A percentile compares a stretch with the other conserved stretches of the same genome.
Conservation (phyloP, 1,284 basidiomycete genomes). For the Mycena citricolor region DNA sequence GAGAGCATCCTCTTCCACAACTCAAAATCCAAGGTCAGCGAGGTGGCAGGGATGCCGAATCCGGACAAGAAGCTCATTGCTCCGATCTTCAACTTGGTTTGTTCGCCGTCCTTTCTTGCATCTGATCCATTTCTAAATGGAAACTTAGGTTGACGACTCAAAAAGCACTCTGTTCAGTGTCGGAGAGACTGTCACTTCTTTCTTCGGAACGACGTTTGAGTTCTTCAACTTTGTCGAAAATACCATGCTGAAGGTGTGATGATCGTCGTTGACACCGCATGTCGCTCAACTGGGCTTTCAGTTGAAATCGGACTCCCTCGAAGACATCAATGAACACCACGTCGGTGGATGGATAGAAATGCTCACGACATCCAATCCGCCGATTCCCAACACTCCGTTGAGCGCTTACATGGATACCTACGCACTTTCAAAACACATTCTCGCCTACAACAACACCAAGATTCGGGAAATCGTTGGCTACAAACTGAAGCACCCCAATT, state of each 20-base stretch:
- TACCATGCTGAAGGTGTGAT: conserved; percentile 61
- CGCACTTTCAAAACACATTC: conserved; percentile 61
- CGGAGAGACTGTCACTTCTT: conserved; percentile 69
- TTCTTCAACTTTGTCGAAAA: conserved; percentile 78
- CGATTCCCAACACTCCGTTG: conserved; percentile 73
- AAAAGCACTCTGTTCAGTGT: conserved; percentile 75
- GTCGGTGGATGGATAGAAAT: conserved; percentile 85
- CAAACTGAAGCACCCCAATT: conserved; percentile 60
- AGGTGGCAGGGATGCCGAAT: conserved; percentile 60
- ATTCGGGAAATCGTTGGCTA: conserved; percentile 77
- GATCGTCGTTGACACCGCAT: neutral
- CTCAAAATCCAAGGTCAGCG: conserved; percentile 63
- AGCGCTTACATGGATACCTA: conserved; percentile 83
- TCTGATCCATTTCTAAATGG: conserved; percentile 1
- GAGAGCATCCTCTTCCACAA: conserved; percentile 70
- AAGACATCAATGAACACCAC: conserved; percentile 89
- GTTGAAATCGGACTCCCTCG: conserved; percentile 68
- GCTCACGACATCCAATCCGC: conserved; percentile 72
- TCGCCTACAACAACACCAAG: conserved; percentile 68
- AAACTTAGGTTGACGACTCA: conserved; percentile 71
- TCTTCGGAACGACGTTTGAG: conserved; percentile 84
- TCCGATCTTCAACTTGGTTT: conserved; percentile 81
- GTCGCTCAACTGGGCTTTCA: conserved; percentile 17
- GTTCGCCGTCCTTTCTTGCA: conserved; percentile 23
- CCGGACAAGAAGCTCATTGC: conserved; percentile 59